phyloP scores from a whole-genome alignment of 2,329 filamentous ascomycete species.

The Alternaria arbusti region DNA sequence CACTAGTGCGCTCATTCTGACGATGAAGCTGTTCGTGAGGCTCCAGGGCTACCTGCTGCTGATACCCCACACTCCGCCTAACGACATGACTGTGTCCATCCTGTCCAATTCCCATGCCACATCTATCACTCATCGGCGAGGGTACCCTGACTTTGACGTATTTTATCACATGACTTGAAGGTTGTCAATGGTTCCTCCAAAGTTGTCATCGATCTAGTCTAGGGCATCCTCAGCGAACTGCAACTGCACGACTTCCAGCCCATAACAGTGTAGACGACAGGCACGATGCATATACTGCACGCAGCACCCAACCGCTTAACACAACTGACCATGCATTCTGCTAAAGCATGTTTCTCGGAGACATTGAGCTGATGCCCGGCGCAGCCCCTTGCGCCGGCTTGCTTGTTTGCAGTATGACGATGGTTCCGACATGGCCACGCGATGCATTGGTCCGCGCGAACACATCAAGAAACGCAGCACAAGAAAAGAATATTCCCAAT shows the following conservation, averaged over 20 bases:
- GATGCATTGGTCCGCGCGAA: background rate
- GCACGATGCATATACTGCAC: background rate
- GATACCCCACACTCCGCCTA: constrained; percentile 1
- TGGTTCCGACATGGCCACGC: background rate
- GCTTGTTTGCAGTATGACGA: constrained; percentile 2
- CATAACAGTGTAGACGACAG: background rate
- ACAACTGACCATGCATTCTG: background rate
- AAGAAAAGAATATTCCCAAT: background rate
- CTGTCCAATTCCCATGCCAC: background rate
- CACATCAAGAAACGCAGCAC: background rate
- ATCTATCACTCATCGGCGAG: background rate
- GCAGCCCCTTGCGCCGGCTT: background rate
- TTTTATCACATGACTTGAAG: background rate
- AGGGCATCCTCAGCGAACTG: background rate
- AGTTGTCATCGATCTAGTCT: background rate
- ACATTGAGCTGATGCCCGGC: background rate
- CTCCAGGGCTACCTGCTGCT: background rate
- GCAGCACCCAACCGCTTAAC: background rate
- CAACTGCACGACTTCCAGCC: background rate
- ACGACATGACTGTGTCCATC: background rate
- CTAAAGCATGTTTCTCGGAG: background rate
- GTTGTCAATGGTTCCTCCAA: background rate
- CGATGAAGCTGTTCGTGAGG: background rate
- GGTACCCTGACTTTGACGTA: background rate
- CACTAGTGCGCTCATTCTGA: background rate